A percentile compares a stretch with the other conserved stretches of the same genome.
These are phyloP conservation scores for Arthrinium phaeospermum DNA, from an alignment of 2,329 filamentous ascomycete genomes.

Conservation along the genomic window DNA sequence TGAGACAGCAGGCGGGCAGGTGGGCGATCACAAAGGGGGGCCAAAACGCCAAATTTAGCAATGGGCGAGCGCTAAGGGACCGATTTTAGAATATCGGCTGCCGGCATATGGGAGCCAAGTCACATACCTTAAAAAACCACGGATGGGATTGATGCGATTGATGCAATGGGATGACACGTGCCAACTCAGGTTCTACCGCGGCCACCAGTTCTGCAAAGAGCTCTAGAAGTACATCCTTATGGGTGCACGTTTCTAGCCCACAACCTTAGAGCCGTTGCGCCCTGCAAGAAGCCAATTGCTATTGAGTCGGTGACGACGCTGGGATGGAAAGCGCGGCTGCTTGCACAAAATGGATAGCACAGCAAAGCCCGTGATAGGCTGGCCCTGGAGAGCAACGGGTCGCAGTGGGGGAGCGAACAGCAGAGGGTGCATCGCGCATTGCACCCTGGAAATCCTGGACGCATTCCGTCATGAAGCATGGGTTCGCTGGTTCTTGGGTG, in stretches of 20 bases:
- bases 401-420: background rate
- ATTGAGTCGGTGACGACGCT: background rate
- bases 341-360: conserved; percentile 6
- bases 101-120: conserved; percentile 12
- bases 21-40: conserved; percentile 8
- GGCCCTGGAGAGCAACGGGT: background rate
- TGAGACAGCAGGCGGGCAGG: conserved; percentile 9
- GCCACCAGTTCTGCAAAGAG: background rate
- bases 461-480: conserved; percentile 6
- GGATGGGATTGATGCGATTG: background rate
- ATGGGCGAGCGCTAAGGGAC: background rate
- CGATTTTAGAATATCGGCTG: conserved; percentile 15
- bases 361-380: background rate
- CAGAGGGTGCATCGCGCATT: conserved; percentile 6
- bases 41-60: conserved; percentile 2
- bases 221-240: background rate
- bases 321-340: background rate
- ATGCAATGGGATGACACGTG: conserved; percentile 6
- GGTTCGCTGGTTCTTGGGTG: background rate
- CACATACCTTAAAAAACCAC: background rate
- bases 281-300: conserved; percentile 2
- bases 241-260: background rate
- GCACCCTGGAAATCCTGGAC: conserved; percentile 2
- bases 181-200: background rate
- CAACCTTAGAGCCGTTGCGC: background rate